A percentile compares a stretch with the other conserved stretches of the same genome.
phyloP scores from a whole-genome alignment of 75 land plant species.

The Cunninghamia lanceolata region DNA sequence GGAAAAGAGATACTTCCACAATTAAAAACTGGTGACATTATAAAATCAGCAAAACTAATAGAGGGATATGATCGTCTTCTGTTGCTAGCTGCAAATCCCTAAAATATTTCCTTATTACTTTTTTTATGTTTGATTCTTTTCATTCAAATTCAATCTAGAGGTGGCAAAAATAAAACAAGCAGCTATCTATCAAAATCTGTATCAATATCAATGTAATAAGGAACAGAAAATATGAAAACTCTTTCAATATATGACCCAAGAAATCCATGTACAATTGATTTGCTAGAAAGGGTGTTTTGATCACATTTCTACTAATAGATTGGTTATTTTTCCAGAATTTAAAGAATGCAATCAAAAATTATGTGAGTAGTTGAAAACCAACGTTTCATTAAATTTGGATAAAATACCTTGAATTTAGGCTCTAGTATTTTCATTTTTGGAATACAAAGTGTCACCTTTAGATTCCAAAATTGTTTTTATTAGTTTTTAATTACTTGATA shows the following conservation, averaged over 20 bases:
- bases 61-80: constrained; percentile 74
- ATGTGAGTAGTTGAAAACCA: no score
- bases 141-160: not conserved
- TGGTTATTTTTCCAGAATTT: no score
- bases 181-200: not conserved
- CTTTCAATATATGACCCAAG: not conserved
- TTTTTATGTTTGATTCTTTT: not conserved
- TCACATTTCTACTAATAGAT: no score
- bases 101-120: not conserved
- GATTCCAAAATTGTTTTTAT: no score
- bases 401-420: no score
- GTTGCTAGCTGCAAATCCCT: constrained; percentile 34
- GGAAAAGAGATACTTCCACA: constrained; percentile 85
- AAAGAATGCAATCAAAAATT: no score
- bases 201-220: not conserved
- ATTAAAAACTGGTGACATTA: constrained; percentile 82
- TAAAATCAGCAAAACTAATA: constrained; percentile 70
- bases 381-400: no score
- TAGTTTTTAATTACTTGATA: no score
- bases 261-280: not conserved
- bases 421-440: no score
- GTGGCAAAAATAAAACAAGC: not conserved
- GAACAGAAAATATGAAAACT: not conserved
- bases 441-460: no score
- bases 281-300: not conserved